These are phyloP conservation scores for Trypanosoma melophagium DNA, from an alignment of 208 protist genomes.

Conservation along the genomic window DNA sequence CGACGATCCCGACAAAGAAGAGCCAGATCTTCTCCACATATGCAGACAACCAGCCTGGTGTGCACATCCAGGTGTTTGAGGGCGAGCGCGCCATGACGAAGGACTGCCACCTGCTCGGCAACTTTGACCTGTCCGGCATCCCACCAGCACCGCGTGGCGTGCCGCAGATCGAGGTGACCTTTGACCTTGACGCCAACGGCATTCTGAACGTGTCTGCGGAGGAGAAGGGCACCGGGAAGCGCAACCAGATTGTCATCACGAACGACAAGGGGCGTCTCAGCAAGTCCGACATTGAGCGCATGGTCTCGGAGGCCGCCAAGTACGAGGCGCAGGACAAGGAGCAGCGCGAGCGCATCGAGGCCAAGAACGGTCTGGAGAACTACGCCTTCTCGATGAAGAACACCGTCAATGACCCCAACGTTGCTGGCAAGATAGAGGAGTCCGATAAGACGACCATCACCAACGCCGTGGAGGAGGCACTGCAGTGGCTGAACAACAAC, in stretches of 20 bases:
- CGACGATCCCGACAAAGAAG: slow-evolving; percentile 87
- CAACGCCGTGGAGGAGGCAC: slow-evolving; percentile 63
- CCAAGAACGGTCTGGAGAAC: slow-evolving; percentile 87
- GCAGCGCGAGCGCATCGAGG: slow-evolving; percentile 76
- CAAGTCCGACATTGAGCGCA: slow-evolving; percentile 87
- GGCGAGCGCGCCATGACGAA: slow-evolving; percentile 91
- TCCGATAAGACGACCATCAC: slow-evolving; percentile 67
- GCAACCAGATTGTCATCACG: slow-evolving; percentile 85
- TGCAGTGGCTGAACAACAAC: slow-evolving; percentile 91
- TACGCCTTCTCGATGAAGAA: slow-evolving; percentile 94
- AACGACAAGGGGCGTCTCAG: slow-evolving; percentile 91
- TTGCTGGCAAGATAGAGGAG: slow-evolving; percentile 66
- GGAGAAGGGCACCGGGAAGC: slow-evolving; percentile 93
- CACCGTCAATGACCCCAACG: slow-evolving; percentile 74
- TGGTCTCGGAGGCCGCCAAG: slow-evolving; percentile 84
- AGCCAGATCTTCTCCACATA: slow-evolving; percentile 88
- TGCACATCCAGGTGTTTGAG: slow-evolving; percentile 94
- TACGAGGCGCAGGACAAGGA: slow-evolving; percentile 88
- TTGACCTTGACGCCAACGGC: slow-evolving; percentile 98
- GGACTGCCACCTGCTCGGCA: slow-evolving; percentile 94
- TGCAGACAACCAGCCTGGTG: slow-evolving; percentile 86
- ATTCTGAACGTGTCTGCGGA: slow-evolving; percentile 95
- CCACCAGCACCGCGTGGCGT: slow-evolving; percentile 87
- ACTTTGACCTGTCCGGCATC: slow-evolving; percentile 91
- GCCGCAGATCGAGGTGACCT: slow-evolving; percentile 98